These are phyloP conservation scores for Aureobasidium leucospermi DNA, from an alignment of 2,329 filamentous ascomycete genomes.

Conservation along the genomic window DNA sequence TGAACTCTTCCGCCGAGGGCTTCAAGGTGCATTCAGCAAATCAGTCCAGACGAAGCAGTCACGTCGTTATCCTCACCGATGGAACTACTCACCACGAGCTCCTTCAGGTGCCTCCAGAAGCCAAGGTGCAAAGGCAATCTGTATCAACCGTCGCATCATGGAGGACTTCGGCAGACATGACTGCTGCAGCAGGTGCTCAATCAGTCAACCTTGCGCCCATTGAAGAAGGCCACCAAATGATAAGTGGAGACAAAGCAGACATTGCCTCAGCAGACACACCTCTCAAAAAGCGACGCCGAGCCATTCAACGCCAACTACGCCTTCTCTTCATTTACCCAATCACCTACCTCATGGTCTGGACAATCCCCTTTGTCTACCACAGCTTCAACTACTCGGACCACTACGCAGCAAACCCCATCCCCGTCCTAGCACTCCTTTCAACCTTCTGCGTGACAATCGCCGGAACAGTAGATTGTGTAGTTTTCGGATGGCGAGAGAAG, in stretches of 20 bases:
- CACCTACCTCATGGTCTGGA: slow-evolving; percentile 65
- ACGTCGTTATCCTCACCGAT: not conserved
- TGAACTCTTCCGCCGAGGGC: not conserved
- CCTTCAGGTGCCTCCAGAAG: not conserved
- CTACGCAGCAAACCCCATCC: slow-evolving; percentile 47
- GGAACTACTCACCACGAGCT: not conserved
- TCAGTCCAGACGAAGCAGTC: slow-evolving; percentile 10
- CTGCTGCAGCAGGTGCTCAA: not conserved
- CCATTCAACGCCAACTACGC: slow-evolving; percentile 60
- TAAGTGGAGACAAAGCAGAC: not conserved
- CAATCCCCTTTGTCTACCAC: slow-evolving; percentile 62
- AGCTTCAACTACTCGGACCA: slow-evolving; percentile 51
- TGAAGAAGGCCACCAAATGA: not conserved
- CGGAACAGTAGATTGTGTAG: slow-evolving; percentile 58
- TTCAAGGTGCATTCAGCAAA: not conserved
- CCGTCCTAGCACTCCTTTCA: slow-evolving; percentile 47
- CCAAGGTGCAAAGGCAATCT: not conserved
- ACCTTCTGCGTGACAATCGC: slow-evolving; percentile 57
- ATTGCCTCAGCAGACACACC: slow-evolving; percentile 14
- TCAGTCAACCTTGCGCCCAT: slow-evolving; percentile 7
- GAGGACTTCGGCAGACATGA: slow-evolving; percentile 2
- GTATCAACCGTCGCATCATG: slow-evolving; percentile 1
- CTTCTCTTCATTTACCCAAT: slow-evolving; percentile 70
- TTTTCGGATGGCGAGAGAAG: slow-evolving; percentile 64
- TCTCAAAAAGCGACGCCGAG: slow-evolving; percentile 24